phyloP scores from a whole-genome alignment of 2,329 filamentous ascomycete genomes.

The Chrysosporium queenslandicum region DNA sequence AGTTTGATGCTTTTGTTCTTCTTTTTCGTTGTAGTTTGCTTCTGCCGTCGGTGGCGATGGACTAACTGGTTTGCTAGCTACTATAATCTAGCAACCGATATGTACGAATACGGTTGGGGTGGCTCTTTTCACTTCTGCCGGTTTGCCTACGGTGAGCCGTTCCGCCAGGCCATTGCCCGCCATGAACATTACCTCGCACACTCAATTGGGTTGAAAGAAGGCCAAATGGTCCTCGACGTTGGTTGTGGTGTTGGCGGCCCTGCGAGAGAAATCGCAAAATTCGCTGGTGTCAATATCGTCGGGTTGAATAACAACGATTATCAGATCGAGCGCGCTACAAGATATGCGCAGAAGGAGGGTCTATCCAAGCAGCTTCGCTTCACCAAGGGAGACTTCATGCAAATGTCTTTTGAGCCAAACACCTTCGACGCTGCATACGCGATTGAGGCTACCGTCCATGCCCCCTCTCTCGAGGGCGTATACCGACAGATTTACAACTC shows the following conservation, averaged over 20 bases:
- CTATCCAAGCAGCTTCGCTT: slow-evolving; percentile 71
- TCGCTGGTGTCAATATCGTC: slow-evolving; percentile 77
- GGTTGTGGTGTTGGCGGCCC: slow-evolving; percentile 95
- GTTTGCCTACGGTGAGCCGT: slow-evolving; percentile 75
- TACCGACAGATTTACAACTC: slow-evolving; percentile 93
- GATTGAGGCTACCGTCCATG: slow-evolving; percentile 94
- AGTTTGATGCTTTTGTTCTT: slow-evolving; percentile 28
- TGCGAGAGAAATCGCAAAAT: slow-evolving; percentile 91
- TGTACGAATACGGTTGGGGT: slow-evolving; percentile 96
- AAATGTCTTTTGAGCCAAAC: slow-evolving; percentile 92
- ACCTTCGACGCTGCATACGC: slow-evolving; percentile 91
- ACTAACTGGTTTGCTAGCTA: slow-evolving; percentile 47
- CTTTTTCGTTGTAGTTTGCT: not conserved
- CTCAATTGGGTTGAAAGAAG: slow-evolving; percentile 72
- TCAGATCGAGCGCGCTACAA: slow-evolving; percentile 87
- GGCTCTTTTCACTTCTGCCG: slow-evolving; percentile 97
- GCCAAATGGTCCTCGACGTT: slow-evolving; percentile 86
- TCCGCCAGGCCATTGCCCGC: slow-evolving; percentile 82
- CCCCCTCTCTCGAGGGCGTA: slow-evolving; percentile 78
- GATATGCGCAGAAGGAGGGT: slow-evolving; percentile 72
- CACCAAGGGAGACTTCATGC: slow-evolving; percentile 97
- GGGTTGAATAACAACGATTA: slow-evolving; percentile 99
- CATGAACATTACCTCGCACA: slow-evolving; percentile 97
- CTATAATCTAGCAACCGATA: slow-evolving; percentile 92
- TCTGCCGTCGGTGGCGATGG: not conserved